Evolutionary conservation across 768 basidiomycete genomes (phyloP).

Genomic region (Hemileccinum rubropunctum): DNA sequence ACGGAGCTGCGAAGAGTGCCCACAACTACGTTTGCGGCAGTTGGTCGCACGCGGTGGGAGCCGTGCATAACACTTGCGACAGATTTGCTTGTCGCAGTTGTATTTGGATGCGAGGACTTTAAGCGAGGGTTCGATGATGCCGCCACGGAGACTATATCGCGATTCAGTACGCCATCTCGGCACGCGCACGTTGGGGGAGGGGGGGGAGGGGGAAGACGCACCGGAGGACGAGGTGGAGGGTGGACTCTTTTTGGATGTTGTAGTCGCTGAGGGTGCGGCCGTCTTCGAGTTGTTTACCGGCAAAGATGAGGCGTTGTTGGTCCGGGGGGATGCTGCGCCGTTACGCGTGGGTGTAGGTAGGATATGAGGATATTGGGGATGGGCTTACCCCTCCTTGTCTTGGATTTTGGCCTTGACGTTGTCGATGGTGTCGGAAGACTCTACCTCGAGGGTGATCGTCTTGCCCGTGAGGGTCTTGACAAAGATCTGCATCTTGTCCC

Average conservation of each 20-base stretch:
- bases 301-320: constrained; percentile 44
- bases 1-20: constrained; percentile 87
- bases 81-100: constrained; percentile 99
- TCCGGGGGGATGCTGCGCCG: constrained; percentile 23
- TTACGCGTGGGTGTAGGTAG: no score
- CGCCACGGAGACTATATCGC: constrained; percentile 40
- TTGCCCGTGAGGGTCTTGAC: constrained; percentile 79
- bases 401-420: constrained; percentile 35
- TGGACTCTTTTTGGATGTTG: constrained; percentile 98
- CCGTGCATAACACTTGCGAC: constrained; percentile 99
- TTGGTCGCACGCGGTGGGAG: constrained; percentile 99
- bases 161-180: no score
- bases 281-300: constrained; percentile 98
- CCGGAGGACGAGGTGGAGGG: constrained; percentile 96
- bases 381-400: constrained; percentile 67
- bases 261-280: constrained; percentile 95
- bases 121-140: constrained; percentile 98
- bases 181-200: no score
- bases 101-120: constrained; percentile 97
- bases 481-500: constrained; percentile 62
- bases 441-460: constrained; percentile 31
- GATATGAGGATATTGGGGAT: no score
- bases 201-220: no score
- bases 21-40: constrained; percentile 94
- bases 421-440: constrained; percentile 29